phyloP scores from a whole-genome alignment of 2,329 filamentous ascomycete species.

The Lasiodiplodia citricola region DNA sequence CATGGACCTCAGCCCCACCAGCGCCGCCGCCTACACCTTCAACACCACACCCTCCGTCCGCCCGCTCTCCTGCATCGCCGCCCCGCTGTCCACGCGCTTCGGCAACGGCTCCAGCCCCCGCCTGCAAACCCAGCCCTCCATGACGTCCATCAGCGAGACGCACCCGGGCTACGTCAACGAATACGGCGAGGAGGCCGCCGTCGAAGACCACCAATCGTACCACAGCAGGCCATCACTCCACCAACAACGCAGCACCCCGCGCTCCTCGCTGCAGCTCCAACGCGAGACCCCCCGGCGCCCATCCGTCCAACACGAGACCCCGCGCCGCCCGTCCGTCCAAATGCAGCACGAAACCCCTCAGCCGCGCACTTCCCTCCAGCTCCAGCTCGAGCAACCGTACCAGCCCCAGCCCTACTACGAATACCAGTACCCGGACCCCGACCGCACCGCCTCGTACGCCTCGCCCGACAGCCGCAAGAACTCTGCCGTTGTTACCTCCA shows the following conservation, averaged over 20 bases:
- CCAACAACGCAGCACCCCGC: no score
- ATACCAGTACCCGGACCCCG: neutral
- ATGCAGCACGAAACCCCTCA: neutral
- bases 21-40: neutral
- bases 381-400: neutral
- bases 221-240: no score
- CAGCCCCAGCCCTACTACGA: neutral
- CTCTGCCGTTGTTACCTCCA: no score
- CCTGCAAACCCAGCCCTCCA: neutral
- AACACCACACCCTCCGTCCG: neutral
- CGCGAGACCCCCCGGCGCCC: no score
- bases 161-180: neutral
- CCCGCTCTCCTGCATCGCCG: slow-evolving; percentile 6
- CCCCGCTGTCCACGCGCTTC: neutral
- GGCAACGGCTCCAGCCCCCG: slow-evolving; percentile 4
- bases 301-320: no score
- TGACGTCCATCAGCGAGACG: neutral
- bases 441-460: no score
- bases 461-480: no score
- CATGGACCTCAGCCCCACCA: neutral
- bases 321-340: no score
- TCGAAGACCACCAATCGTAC: neutral
- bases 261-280: no score
- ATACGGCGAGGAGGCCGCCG: neutral
- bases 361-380: neutral